Evolutionary conservation across 768 basidiomycete genomes (phyloP), one percentile per base, ranked within the genome.

Genomic region (Boletus vermiculosoides): DNA sequence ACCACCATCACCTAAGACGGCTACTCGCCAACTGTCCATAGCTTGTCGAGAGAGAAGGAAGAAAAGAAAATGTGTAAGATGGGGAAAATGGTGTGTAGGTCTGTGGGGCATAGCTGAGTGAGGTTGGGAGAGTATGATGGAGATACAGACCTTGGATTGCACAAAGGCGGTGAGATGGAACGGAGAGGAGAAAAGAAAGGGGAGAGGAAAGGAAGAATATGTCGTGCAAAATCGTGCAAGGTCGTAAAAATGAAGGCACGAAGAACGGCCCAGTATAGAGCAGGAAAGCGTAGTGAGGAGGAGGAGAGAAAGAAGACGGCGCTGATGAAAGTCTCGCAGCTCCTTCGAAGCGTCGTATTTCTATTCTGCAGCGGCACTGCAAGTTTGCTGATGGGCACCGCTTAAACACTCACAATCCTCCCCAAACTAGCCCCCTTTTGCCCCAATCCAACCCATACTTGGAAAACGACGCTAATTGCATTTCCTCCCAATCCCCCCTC

Each of bases 1-100:
- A 77, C 94, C 94, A 76, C 94, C 94, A 77, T 98, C 94, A 62
- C 94, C 94, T 57, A 97, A 83, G 63, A 97, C 92, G 60, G 94
- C 93, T 65, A 97, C 89, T 80, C 93, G 88, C 92, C 92, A 94
- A 73, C 87, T 88, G 79, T 94, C 92, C 92, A 94, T 93, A 74
- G 80, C 77, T 80, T 48, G 60, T 56, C 56, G 47, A 51, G 36
- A 46, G 50, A 45, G 61, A 46, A 50, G 45, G 58, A 58, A 63
- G 56, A 54, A 58, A 49, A 55, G 51, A 59, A 55, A 57, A 58
- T 55, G 64, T 60, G 61, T 50, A 59, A 56, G 66, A 73, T 66
- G 67, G 64, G 62, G 62, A 58, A 64, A 74, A 70, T 64, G 68
- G 54, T 51, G 41, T 46, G 57, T 30, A 51, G 48, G 54, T 55